These are phyloP conservation scores for Brasilioporus rufonigricans DNA, from an alignment of 768 basidiomycete genomes.

Conservation along the genomic window DNA sequence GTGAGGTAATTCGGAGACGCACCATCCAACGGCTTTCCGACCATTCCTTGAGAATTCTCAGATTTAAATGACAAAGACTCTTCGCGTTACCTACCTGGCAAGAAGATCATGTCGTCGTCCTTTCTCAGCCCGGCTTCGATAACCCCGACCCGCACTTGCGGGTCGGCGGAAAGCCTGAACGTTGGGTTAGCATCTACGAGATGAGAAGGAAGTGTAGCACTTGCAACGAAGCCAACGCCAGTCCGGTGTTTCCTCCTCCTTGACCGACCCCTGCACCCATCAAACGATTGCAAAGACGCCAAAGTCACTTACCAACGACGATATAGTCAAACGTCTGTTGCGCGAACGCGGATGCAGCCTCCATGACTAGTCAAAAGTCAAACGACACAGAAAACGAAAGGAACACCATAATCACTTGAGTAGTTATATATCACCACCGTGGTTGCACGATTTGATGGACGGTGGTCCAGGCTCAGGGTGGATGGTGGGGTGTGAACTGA, in stretches of 20 bases:
- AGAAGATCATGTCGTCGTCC: conserved; percentile 7
- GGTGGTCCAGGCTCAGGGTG: not conserved
- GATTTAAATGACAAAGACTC: too few species aligned
- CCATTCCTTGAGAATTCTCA: conserved; percentile 3
- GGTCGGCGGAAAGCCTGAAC: conserved; percentile 10
- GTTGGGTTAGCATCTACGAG: not conserved
- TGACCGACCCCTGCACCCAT: not conserved
- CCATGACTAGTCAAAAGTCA: not conserved
- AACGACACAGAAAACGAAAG: not conserved
- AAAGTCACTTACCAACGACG: conserved; percentile 11
- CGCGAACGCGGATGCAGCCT: conserved; percentile 7
- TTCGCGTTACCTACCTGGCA: not conserved
- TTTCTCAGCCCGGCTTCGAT: conserved; percentile 18
- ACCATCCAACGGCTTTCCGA: not conserved
- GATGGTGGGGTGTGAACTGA: not conserved
- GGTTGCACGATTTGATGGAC: not conserved
- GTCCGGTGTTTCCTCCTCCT: conserved; percentile 17
- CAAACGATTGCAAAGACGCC: not conserved
- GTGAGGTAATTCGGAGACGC: too few species aligned
- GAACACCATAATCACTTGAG: not conserved
- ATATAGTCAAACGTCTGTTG: conserved; percentile 16
- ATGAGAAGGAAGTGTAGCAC: not conserved
- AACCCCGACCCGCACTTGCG: conserved; percentile 3
- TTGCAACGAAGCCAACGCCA: conserved; percentile 16
- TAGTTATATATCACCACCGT: not conserved